Evolutionary conservation across 2,329 filamentous ascomycete species (phyloP).

Genomic region (Falciphora oryzae): DNA sequence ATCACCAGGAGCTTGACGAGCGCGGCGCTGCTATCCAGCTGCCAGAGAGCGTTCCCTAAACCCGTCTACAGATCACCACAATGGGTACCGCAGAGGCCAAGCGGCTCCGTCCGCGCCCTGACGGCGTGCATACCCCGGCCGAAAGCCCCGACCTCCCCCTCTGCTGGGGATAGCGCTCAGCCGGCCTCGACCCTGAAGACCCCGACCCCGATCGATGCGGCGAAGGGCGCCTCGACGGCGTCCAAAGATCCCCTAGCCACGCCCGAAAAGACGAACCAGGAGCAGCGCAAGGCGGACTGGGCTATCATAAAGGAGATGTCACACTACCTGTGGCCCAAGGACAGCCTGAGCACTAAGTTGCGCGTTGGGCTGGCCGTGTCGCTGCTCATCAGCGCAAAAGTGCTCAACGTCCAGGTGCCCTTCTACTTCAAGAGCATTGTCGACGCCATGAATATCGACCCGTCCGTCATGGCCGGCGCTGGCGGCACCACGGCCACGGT

Average conservation of each 20-base stretch:
- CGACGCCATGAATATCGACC: conserved; percentile 95
- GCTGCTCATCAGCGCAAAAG: conserved; percentile 82
- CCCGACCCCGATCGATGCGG: too few species aligned
- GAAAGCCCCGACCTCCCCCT: not conserved
- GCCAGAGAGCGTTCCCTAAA: not conserved
- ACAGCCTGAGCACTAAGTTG: conserved; percentile 73
- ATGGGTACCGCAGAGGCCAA: not conserved
- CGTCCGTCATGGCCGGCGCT: conserved; percentile 69
- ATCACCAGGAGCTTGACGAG: not conserved
- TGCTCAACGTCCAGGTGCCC: conserved; percentile 94
- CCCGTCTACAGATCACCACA: not conserved
- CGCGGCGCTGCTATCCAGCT: not conserved
- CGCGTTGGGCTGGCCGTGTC: conserved; percentile 81
- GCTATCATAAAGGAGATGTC: conserved; percentile 98
- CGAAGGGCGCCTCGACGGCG: not conserved
- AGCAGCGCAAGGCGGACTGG: conserved; percentile 96
- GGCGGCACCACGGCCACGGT: conserved; percentile 88
- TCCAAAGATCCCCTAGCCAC: conserved; percentile 51
- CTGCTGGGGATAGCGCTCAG: too few species aligned
- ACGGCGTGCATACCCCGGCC: not conserved
- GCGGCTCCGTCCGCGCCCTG: not conserved
- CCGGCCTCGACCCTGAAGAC: too few species aligned
- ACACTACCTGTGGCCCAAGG: conserved; percentile 92
- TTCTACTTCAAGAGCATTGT: conserved; percentile 99
- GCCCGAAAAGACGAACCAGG: conserved; percentile 65